These are phyloP conservation scores for Coemansia sp. DNA, from an alignment of 192 early-diverging fungal genomes.

Conservation along the genomic window DNA sequence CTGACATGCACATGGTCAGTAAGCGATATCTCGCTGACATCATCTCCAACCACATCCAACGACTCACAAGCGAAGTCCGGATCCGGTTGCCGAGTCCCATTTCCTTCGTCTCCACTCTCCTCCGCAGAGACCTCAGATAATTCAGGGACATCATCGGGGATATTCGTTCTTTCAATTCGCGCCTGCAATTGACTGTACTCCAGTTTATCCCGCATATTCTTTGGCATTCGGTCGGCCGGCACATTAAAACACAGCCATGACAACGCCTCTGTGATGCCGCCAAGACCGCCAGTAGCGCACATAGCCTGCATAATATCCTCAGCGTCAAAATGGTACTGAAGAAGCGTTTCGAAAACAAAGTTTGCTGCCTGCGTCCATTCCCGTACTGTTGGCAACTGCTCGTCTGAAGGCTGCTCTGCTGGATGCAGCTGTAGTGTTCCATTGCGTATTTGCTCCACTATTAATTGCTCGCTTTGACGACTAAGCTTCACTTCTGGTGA, in stretches of 20 bases:
- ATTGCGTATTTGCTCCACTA: conserved; percentile 16
- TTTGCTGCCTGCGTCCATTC: conserved; percentile 28
- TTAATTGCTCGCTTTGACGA: conserved; percentile 13
- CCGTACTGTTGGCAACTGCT: neutral
- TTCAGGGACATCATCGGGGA: too few species aligned
- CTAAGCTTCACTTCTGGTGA: neutral
- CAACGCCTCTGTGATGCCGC: conserved; percentile 22
- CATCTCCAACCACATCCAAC: neutral
- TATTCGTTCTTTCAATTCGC: too few species aligned
- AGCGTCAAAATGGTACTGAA: conserved; percentile 8
- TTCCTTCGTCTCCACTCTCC: neutral
- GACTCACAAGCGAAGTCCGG: neutral
- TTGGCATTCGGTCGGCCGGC: conserved; percentile 29
- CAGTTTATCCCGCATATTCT: conserved; percentile 37
- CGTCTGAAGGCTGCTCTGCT: neutral
- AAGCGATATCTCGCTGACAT: too few species aligned
- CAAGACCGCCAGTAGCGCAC: conserved; percentile 13
- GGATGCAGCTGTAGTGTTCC: neutral
- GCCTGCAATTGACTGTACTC: conserved; percentile 13
- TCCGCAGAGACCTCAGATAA: neutral
- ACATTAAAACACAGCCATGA: conserved; percentile 34
- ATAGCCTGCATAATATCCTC: conserved; percentile 15
- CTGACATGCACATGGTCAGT: too few species aligned
- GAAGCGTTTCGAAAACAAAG: conserved; percentile 32
- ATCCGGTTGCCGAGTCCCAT: neutral